phyloP scores from a whole-genome alignment of 164 flowering plant species.

The Annona cherimola region DNA sequence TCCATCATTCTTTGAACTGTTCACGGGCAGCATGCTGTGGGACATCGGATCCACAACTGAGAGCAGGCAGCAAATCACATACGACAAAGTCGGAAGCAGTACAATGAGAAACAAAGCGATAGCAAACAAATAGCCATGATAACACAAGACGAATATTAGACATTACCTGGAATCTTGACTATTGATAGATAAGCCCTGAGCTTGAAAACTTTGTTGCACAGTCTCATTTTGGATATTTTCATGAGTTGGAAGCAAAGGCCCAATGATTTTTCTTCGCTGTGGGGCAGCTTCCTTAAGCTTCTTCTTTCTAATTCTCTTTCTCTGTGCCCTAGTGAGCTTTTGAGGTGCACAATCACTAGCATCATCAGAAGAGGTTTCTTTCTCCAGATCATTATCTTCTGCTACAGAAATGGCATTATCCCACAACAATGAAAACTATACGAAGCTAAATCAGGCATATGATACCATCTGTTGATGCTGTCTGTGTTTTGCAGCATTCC shows the following conservation, averaged over 20 bases:
- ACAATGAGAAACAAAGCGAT: not conserved
- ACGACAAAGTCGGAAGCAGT: not conserved
- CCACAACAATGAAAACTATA: not conserved
- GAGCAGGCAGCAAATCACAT: not conserved
- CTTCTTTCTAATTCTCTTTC: slow-evolving; percentile 50
- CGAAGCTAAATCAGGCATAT: not conserved
- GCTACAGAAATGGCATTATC: not conserved
- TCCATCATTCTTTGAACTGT: slow-evolving; percentile 37
- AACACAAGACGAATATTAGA: not conserved
- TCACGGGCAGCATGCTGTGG: slow-evolving; percentile 9
- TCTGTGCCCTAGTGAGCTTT: slow-evolving; percentile 53
- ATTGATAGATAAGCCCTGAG: slow-evolving; percentile 14
- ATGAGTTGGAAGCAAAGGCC: slow-evolving; percentile 34
- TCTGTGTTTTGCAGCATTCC: not conserved
- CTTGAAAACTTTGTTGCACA: not conserved
- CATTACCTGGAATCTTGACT: slow-evolving; percentile 18
- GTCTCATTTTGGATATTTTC: slow-evolving; percentile 19
- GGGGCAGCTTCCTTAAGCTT: slow-evolving; percentile 39
- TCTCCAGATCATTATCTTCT: slow-evolving; percentile 19
- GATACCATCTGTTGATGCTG: not conserved
- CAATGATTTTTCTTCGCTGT: slow-evolving; percentile 38
- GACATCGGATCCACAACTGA: slow-evolving; percentile 12
- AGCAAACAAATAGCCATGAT: not conserved
- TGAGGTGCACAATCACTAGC: slow-evolving; percentile 13
- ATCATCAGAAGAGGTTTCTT: slow-evolving; percentile 16